Evolutionary conservation across 2,329 filamentous ascomycete genomes (phyloP).

Genomic region (Phaeoacremonium minimum): DNA sequence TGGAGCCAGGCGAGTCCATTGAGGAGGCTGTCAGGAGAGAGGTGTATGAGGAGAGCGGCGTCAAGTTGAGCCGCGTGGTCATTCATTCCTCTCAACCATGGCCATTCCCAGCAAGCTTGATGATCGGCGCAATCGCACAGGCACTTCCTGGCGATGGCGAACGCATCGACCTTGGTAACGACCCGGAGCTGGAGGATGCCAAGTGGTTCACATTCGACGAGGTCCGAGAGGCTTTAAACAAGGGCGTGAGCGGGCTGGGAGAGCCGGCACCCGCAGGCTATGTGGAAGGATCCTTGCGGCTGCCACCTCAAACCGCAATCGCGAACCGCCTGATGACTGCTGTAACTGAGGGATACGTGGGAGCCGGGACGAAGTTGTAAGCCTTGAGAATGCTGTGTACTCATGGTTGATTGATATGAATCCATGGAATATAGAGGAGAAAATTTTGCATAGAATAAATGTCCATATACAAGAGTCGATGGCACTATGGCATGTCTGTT

Average conservation of each 20-base stretch:
- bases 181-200: slow-evolving; percentile 86
- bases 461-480: no score
- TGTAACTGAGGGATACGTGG: slow-evolving; percentile 71
- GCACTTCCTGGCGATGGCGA: slow-evolving; percentile 72
- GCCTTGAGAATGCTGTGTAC: no score
- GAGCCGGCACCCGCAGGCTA: slow-evolving; percentile 62
- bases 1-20: slow-evolving; percentile 79
- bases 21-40: slow-evolving; percentile 81
- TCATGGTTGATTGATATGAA: no score
- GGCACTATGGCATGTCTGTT: no score
- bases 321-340: slow-evolving; percentile 83
- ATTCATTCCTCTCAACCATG: slow-evolving; percentile 83
- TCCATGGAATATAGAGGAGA: no score
- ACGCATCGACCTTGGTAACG: slow-evolving; percentile 75
- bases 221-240: slow-evolving; percentile 66
- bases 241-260: slow-evolving; percentile 64
- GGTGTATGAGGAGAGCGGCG: slow-evolving; percentile 82
- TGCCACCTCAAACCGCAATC: slow-evolving; percentile 87
- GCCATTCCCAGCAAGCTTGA: slow-evolving; percentile 80
- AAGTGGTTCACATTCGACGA: slow-evolving; percentile 85
- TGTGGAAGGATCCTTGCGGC: slow-evolving; percentile 69
- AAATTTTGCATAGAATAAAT: no score
- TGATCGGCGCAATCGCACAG: slow-evolving; percentile 87
- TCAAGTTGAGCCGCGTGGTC: slow-evolving; percentile 70
- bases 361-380: slow-evolving; percentile 48